phyloP scores from a whole-genome alignment of 179 eudicot species.

The Gypsophila paniculata region DNA sequence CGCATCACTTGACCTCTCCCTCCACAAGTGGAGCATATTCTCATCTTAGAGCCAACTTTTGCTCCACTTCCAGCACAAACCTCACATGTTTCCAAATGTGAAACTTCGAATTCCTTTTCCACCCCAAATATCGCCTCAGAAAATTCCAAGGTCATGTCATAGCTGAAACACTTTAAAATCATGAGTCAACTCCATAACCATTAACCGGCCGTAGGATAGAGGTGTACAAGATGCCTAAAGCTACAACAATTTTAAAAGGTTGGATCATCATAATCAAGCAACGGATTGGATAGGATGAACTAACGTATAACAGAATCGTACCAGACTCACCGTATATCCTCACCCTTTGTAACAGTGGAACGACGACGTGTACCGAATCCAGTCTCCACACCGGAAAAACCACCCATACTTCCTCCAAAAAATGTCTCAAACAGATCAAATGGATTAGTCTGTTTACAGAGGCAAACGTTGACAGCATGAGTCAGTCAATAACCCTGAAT shows the following conservation, averaged over 20 bases:
- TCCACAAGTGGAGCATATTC: conserved; percentile 94
- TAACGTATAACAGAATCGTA: neutral
- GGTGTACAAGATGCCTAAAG: neutral
- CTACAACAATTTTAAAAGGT: neutral
- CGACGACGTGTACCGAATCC: conserved; percentile 77
- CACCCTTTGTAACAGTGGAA: conserved; percentile 76
- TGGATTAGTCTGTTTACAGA: conserved; percentile 67
- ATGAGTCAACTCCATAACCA: conserved; percentile 33
- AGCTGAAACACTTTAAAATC: conserved; percentile 61
- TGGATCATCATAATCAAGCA: neutral
- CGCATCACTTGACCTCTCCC: conserved; percentile 99
- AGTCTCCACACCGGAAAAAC: conserved; percentile 69
- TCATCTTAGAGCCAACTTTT: conserved; percentile 83
- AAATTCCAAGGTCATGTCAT: conserved; percentile 80
- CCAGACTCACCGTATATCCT: conserved; percentile 84
- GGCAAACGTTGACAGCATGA: conserved; percentile 8
- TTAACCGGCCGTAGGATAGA: neutral
- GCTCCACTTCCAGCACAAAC: conserved; percentile 87
- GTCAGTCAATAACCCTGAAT: conserved; percentile 9
- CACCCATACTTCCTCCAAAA: conserved; percentile 84
- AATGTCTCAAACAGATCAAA: conserved; percentile 97
- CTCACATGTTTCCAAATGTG: conserved; percentile 93
- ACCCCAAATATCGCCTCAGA: conserved; percentile 87
- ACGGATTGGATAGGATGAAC: neutral
- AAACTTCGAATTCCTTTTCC: conserved; percentile 83